These are phyloP conservation scores for Solanum virginianum DNA, from an alignment of 257 asterid species.

Conservation along the genomic window DNA sequence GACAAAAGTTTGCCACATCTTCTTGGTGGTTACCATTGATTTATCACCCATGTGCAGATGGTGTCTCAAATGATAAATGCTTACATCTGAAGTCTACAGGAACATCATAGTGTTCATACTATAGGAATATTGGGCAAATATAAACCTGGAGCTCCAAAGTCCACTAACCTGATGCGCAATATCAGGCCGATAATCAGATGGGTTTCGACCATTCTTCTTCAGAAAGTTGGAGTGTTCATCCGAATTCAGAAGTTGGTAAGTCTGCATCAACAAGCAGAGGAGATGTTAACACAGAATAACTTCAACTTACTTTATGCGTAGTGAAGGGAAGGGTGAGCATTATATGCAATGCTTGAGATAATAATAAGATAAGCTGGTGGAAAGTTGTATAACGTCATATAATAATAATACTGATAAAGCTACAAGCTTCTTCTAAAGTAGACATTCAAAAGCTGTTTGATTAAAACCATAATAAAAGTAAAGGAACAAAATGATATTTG, in stretches of 20 bases:
- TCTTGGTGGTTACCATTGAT: not conserved
- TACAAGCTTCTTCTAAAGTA: not conserved
- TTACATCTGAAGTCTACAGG: not conserved
- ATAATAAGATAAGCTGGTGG: not conserved
- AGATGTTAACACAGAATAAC: not conserved
- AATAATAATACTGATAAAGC: not conserved
- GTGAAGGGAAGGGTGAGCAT: not conserved
- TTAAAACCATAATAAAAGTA: not conserved
- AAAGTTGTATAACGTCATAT: not conserved
- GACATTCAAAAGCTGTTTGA: not conserved
- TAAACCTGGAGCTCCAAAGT: not conserved
- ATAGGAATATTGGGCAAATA: not conserved
- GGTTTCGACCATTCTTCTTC: conserved; percentile 42
- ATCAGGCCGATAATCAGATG: conserved; percentile 79
- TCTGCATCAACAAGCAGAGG: conserved; percentile 21
- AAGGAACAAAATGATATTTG: not conserved
- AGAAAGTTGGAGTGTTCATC: conserved; percentile 65
- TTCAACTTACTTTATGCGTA: not conserved
- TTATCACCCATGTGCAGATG: not conserved
- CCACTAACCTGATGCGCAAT: conserved; percentile 70
- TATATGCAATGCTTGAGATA: not conserved
- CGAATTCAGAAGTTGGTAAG: conserved; percentile 70
- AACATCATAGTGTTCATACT: not conserved
- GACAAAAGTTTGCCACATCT: not conserved
- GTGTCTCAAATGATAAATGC: not conserved